Evolutionary conservation across 2,329 filamentous ascomycete genomes (phyloP), one percentile per base, ranked within the genome.

Genomic region (Alternaria solani): DNA sequence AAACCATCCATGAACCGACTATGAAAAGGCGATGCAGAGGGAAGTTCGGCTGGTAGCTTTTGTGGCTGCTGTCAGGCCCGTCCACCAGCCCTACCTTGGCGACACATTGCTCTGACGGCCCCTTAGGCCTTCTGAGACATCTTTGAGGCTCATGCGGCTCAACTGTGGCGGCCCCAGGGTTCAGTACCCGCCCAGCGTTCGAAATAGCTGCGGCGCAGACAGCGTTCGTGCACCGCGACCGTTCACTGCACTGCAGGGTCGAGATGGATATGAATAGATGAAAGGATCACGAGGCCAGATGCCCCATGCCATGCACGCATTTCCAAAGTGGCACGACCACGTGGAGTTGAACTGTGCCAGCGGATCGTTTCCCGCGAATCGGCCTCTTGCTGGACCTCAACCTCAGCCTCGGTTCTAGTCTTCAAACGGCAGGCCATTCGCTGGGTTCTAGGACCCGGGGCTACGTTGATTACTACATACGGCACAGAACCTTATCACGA

Each of bases 191-290:
- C 51, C 14, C 26, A 43, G 20, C 4, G 51, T 53, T 53, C 18
- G 28, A 53, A 53, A 53, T 53, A 53, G 51, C 39, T 28, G 32
- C 34, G 44, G 44, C 18, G 30, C 36, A 56, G 44, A 56, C 12
- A 49, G n/a, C 18, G 28, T 44, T 48, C 44, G 20, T 38, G 42
- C 23, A 23, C 16, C 38, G 23, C 9, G 39, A 20, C 39, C 23
- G 16, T 23, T 34, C 8, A 26, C 38, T 16, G 32, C 20, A 38
- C 43, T 30, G 11, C 41, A 46, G 42, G 23, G 30, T 48, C 25
- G 32, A 36, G 43, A 39, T 26, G 52, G 32, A 47, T 55, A 55
- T 55, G 52, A 55, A 55, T 55, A 55, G 43, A 55, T 23, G 32
- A 20, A n/a, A 28, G 54, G 30, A 49, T 49, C 32, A 49, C 20